Conservation (phyloP, 2,329 filamentous ascomycete species). For the Alternaria viburni region DNA sequence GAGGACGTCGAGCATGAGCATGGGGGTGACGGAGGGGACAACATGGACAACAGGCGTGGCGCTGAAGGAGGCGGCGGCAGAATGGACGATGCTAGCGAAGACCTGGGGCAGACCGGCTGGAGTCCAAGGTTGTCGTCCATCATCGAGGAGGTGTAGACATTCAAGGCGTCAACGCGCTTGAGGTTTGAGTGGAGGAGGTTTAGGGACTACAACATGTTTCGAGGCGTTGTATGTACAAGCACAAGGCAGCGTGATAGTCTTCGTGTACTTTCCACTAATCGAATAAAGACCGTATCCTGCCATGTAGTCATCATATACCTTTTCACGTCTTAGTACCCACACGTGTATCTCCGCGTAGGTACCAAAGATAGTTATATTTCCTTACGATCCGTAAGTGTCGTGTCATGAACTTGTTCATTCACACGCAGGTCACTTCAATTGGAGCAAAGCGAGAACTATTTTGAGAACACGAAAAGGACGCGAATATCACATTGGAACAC, state of each 20-base stretch:
- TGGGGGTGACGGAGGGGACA: neutral
- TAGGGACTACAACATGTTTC: neutral
- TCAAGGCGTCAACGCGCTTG: neutral
- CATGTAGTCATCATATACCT: neutral
- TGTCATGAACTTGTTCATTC: neutral
- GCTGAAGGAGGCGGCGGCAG: neutral
- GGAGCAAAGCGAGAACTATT: neutral
- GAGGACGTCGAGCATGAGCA: neutral
- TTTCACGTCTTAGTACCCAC: neutral
- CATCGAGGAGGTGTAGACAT: neutral
- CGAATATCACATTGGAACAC: slow-evolving; percentile 36
- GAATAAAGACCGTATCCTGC: neutral
- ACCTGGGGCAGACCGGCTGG: neutral
- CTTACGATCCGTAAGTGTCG: neutral
- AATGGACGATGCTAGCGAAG: neutral
- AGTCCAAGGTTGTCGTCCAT: neutral
- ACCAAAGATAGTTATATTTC: neutral
- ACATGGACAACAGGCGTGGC: neutral
- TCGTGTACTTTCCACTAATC: neutral
- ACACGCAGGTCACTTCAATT: neutral
- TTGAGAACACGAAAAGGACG: slow-evolving; percentile 24
- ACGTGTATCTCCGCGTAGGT: neutral
- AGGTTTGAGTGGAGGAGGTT: neutral
- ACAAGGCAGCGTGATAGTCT: neutral
- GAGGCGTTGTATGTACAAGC: neutral